phyloP scores from a whole-genome alignment of 2,329 filamentous ascomycete species.

The Cladosporium sp. region DNA sequence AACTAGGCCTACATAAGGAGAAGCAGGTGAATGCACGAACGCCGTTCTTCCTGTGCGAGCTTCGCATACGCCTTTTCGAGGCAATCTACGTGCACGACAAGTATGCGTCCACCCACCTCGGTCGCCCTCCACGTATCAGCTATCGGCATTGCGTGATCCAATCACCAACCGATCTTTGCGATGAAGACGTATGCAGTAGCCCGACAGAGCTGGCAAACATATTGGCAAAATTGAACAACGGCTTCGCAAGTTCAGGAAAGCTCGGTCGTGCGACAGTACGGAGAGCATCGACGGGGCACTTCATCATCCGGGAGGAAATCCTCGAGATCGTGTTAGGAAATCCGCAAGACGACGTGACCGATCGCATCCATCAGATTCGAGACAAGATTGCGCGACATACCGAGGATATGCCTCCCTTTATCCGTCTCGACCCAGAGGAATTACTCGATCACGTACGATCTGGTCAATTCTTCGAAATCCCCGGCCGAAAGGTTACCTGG shows the following conservation, averaged over 20 bases:
- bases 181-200: slow-evolving; percentile 50
- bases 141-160: slow-evolving; percentile 56
- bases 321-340: slow-evolving; percentile 57
- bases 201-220: slow-evolving; percentile 43
- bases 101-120: slow-evolving; percentile 34
- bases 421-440: slow-evolving; percentile 32
- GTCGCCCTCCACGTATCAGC: slow-evolving; percentile 52
- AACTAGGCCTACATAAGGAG: slow-evolving; percentile 38
- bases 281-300: slow-evolving; percentile 50
- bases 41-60: slow-evolving; percentile 36
- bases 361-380: slow-evolving; percentile 40
- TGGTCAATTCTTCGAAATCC: not conserved
- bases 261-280: slow-evolving; percentile 48
- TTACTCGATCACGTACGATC: slow-evolving; percentile 20
- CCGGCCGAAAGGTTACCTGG: slow-evolving; percentile 3
- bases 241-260: slow-evolving; percentile 53
- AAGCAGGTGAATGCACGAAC: slow-evolving; percentile 33
- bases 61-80: slow-evolving; percentile 36
- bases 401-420: slow-evolving; percentile 34
- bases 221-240: slow-evolving; percentile 48
- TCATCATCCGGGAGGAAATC: slow-evolving; percentile 58
- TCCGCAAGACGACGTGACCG: slow-evolving; percentile 39
- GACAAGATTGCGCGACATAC: slow-evolving; percentile 43
- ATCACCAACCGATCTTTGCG: slow-evolving; percentile 55
- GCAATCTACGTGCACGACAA: slow-evolving; percentile 35